Base-by-base conservation (phyloP, 202 grass and related monocot species). In the Zoysia matrella region DNA sequence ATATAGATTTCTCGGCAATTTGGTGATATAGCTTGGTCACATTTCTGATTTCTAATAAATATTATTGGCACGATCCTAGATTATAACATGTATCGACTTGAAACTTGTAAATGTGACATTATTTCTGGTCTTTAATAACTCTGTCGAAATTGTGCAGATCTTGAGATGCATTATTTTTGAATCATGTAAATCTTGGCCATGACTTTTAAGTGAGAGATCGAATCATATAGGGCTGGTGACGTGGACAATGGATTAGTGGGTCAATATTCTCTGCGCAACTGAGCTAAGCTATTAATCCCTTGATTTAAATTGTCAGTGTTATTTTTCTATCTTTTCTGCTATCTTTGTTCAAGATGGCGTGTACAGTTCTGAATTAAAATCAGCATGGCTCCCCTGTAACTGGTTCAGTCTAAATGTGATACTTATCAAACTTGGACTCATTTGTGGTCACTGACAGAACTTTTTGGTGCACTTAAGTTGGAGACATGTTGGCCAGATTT, bases 41-140 rank as follows among this genome's bases (percentile, higher is more conserved):
- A 65, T 8, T 55, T 86, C 68, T 78, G 53, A 51, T 60, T 50
- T 73, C 45, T 65, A 56, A 41, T 52, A 55, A 86, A 50, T 22
- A 63, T 47, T 7, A 30, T 67, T 40, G 14, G 57, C 67, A 68
- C 72, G 62, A 3, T 61, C 64, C 54, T 15, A 42, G 18, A 69
- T 78, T 47, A 80, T 69, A 63, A 70, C 47, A 47, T 65, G 47
- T 82, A 46, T 68, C 77, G 67, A 16, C 12, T 52, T 61, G 53
- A 69, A 52, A 73, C 45, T 42, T 84, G 77, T 77, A 78, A 69
- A 73, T 86, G 68, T 74, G n/a, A 78, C 14, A 89, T 39, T 55
- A 14, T 64, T 86, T 22, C 14, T 43, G 55, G 73, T 78, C 42
- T n/a, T 61, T 15, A 60, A 69, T 78, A 82, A 74, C 15, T 53